A percentile compares a stretch with the other conserved stretches of the same genome.
phyloP scores from a whole-genome alignment of 1,284 basidiomycete species.

The Ceratobasidium sp. region DNA sequence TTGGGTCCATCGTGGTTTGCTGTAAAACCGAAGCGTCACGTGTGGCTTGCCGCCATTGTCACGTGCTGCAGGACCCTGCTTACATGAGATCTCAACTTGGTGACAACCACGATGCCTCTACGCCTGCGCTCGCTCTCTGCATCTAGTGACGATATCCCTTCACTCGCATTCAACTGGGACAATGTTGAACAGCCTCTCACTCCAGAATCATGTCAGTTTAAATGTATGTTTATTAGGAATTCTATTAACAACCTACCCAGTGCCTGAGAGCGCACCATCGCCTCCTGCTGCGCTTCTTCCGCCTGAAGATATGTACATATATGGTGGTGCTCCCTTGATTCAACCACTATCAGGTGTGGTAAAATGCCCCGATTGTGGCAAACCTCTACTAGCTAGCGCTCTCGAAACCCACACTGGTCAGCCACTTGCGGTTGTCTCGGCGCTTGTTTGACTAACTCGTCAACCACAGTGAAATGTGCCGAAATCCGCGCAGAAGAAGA shows the following conservation, averaged over 20 bases:
- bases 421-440: slow-evolving; percentile 45
- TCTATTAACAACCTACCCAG: neutral
- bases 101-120: slow-evolving; percentile 32
- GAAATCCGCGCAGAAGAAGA: slow-evolving; percentile 61
- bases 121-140: slow-evolving; percentile 28
- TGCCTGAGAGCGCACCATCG: slow-evolving; percentile 51
- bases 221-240: neutral
- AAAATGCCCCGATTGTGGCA: slow-evolving; percentile 78
- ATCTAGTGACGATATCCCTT: slow-evolving; percentile 19
- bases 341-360: slow-evolving; percentile 72
- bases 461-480: slow-evolving; percentile 56
- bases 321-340: slow-evolving; percentile 74
- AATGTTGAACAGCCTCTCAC: slow-evolving; percentile 33
- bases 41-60: neutral
- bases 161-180: slow-evolving; percentile 33
- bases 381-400: slow-evolving; percentile 77
- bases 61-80: slow-evolving; percentile 11
- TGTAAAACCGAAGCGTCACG: slow-evolving; percentile 20
- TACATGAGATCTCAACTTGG: neutral
- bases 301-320: slow-evolving; percentile 86
- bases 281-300: slow-evolving; percentile 84
- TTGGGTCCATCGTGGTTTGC: slow-evolving; percentile 36
- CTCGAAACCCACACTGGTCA: slow-evolving; percentile 76
- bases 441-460: neutral
- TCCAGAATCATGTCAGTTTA: slow-evolving; percentile 24